These are phyloP conservation scores for Malus hybrid DNA, from an alignment of 331 rosid species.

Conservation along the genomic window DNA sequence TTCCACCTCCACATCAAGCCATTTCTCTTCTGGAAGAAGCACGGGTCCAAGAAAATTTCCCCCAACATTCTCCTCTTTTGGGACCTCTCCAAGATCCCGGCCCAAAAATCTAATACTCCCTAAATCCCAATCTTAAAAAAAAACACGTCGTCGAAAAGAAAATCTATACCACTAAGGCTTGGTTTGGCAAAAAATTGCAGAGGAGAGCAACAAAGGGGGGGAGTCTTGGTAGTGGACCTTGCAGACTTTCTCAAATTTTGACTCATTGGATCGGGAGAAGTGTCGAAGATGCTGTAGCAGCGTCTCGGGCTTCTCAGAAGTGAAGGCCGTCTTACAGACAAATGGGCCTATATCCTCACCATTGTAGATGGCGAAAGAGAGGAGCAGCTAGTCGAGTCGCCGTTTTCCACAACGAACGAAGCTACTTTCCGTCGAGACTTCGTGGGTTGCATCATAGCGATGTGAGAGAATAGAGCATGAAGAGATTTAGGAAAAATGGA, in stretches of 20 bases:
- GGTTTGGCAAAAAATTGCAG: not conserved
- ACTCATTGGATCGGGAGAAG: constrained; percentile 81
- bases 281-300: constrained; percentile 80
- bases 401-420: constrained; percentile 42
- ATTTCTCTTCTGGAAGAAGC: too few relatives aligned
- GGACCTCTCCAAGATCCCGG: too few relatives aligned
- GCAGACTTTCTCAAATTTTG: constrained; percentile 94
- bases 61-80: too few relatives aligned
- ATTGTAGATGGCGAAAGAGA: constrained; percentile 82
- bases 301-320: constrained; percentile 3
- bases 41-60: too few relatives aligned
- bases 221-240: constrained; percentile 97
- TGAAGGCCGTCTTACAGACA: constrained; percentile 62
- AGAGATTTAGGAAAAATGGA: constrained; percentile 32
- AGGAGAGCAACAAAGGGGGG: constrained; percentile 84
- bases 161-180: too few relatives aligned
- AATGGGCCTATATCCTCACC: constrained; percentile 92
- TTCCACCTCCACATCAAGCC: too few relatives aligned
- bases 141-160: too few relatives aligned
- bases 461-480: constrained; percentile 21
- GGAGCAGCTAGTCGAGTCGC: constrained; percentile 73
- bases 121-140: too few relatives aligned
- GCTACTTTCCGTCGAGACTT: constrained; percentile 73
- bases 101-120: too few relatives aligned
- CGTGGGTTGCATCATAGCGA: constrained; percentile 42